Evolutionary conservation across 1,139 yeast genomes (phyloP).

Genomic region (Meyerozyma sp.): DNA sequence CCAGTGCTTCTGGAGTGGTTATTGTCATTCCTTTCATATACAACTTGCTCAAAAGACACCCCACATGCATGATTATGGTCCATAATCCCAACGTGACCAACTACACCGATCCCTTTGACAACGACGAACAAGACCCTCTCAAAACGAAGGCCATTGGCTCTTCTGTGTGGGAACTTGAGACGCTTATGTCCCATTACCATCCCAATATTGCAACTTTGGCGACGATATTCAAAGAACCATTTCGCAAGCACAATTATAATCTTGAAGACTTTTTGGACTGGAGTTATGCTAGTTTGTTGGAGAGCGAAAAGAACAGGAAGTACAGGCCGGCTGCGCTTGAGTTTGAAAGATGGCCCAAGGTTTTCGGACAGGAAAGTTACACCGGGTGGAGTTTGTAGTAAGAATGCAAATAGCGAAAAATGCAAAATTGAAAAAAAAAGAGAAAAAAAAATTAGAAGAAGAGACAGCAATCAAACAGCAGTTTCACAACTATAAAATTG

Average conservation of each 20-base stretch:
- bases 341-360: conserved; percentile 47
- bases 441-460: background rate
- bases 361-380: background rate
- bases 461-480: no score
- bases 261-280: conserved; percentile 94
- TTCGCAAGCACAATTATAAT: conserved; percentile 78
- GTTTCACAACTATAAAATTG: no score
- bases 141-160: conserved; percentile 75
- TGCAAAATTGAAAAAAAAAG: background rate
- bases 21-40: conserved; percentile 86
- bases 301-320: conserved; percentile 67
- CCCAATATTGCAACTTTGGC: conserved; percentile 94
- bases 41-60: conserved; percentile 84
- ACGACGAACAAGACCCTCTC: conserved; percentile 64
- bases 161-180: conserved; percentile 87
- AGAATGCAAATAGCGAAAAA: background rate
- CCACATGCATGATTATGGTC: conserved; percentile 85
- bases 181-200: conserved; percentile 83
- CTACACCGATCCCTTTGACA: conserved; percentile 65
- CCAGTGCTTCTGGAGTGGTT: conserved; percentile 89
- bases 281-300: conserved; percentile 70
- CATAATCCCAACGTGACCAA: conserved; percentile 45
- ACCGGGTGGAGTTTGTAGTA: conserved; percentile 11
- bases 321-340: conserved; percentile 78
- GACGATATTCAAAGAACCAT: conserved; percentile 82